Base-by-base conservation (phyloP, 306 rosid genomes). In the Gillenia trifoliata region DNA sequence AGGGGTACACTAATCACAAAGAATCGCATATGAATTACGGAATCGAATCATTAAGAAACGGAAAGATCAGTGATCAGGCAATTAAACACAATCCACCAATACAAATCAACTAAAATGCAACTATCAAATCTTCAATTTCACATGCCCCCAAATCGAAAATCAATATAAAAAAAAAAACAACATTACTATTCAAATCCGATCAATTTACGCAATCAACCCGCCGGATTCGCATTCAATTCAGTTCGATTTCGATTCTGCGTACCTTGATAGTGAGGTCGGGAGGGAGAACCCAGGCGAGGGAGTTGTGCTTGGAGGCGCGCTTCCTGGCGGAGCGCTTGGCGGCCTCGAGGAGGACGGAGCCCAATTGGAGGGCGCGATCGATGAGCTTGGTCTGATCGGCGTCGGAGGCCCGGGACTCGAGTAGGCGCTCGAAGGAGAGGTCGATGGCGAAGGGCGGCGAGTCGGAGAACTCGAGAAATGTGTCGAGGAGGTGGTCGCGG, bases 241-340 rank as follows among this genome's bases (percentile, higher is more conserved):
- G 3, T 31, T 29, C 8, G 25, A 17, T 4, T 62, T 8, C n/a
- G 41, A 16, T 8, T 30, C 19, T 29, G 41, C 61, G 26, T 57
- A 92, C 99, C 80, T 92, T 92, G 85, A 92, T 84, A 77, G 99
- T 92, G 83, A 94, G 96, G 80, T 94, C 97, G 26, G 96, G 92
- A 71, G 99, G 93, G 43, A 94, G 96, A 71, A 83, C 88, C 99
- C 99, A 94, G 13, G 84, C 78, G 45, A 80, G 73, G 0, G 95
- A 90, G 85, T 94, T 94, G 81, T 94, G 97, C 70, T 78, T 78
- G 77, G 97, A 86, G 72, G 96, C 96, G 12, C 92, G 93, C 63
- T 90, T 88, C 3, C 99, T 62, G 7, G 93, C 87, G 23, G 96
- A 88, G 77, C 91, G 89, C 20, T 86, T 89, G 40, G 89, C 95